Evolutionary conservation across 177 flowering plant species (phyloP).

Genomic region (Vitis hybrid): DNA sequence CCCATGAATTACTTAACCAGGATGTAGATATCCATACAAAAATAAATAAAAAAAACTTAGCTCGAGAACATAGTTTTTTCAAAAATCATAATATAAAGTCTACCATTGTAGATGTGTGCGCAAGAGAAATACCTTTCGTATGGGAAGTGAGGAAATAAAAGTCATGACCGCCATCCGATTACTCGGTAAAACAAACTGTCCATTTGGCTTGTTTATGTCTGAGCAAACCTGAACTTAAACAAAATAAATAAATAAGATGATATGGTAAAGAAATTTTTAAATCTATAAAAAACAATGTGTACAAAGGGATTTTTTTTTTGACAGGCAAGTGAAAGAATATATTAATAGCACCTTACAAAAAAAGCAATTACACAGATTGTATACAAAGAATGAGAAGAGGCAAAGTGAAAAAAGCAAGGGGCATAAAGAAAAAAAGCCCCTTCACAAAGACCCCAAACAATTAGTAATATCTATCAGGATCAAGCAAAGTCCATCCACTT

Average conservation of each 20-base stretch:
- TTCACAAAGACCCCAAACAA: no score
- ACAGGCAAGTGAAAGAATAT: no score
- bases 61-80: not conserved
- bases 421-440: no score
- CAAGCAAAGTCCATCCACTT: no score
- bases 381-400: no score
- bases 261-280: not conserved
- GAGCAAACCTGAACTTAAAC: constrained; percentile 74
- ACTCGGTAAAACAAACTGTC: constrained; percentile 88
- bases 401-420: no score
- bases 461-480: no score
- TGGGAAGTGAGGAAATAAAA: constrained; percentile 90
- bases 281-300: not conserved
- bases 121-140: constrained; percentile 67
- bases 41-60: no score
- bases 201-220: constrained; percentile 97
- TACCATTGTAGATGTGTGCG: not conserved
- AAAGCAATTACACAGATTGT: no score
- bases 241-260: constrained; percentile 1
- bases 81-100: not conserved
- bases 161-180: constrained; percentile 76
- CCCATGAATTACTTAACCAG: not conserved
- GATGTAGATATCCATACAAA: not conserved
- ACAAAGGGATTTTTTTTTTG: no score
- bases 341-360: no score